Conservation (phyloP, 2,329 filamentous ascomycete species). For the Ophiocordyceps robertsii region DNA sequence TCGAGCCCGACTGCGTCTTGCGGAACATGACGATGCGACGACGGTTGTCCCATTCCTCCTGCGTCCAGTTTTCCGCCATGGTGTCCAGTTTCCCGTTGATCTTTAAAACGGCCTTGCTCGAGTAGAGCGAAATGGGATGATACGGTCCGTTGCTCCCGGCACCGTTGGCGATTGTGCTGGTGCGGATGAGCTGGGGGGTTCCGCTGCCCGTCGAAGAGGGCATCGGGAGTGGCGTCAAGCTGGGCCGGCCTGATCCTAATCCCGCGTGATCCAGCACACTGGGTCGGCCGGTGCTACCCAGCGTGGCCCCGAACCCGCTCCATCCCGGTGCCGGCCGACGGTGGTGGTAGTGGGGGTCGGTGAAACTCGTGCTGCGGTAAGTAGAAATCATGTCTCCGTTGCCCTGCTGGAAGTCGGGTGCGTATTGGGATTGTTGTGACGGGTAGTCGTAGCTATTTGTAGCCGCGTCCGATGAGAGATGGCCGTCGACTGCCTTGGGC, state of each 20-base stretch:
- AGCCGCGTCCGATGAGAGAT: constrained; percentile 22
- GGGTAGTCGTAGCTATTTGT: constrained; percentile 34
- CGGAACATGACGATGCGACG: constrained; percentile 81
- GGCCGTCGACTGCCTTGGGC: constrained; percentile 27
- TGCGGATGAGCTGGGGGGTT: constrained; percentile 38
- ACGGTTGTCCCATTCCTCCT: constrained; percentile 66
- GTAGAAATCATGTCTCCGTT: constrained; percentile 40
- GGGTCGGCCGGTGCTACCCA: constrained; percentile 26
- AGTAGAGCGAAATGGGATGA: constrained; percentile 70
- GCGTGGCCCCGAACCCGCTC: constrained; percentile 27
- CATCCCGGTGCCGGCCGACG: constrained; percentile 23
- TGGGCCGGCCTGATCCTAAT: constrained; percentile 27
- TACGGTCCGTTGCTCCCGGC: constrained; percentile 34
- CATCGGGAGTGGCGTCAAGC: constrained; percentile 34
- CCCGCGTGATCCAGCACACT: constrained; percentile 23
- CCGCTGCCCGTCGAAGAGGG: constrained; percentile 22
- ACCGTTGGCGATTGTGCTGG: constrained; percentile 35
- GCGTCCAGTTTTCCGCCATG: constrained; percentile 75
- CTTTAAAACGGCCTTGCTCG: constrained; percentile 72
- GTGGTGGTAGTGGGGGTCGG: constrained; percentile 32
- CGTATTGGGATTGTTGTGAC: constrained; percentile 26
- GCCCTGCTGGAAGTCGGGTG: constrained; percentile 23
- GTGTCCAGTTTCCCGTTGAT: constrained; percentile 72
- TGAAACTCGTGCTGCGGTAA: constrained; percentile 38
- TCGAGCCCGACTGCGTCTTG: constrained; percentile 68